Conservation (phyloP, 139 green algal species). For the Chlorella ohadii region DNA sequence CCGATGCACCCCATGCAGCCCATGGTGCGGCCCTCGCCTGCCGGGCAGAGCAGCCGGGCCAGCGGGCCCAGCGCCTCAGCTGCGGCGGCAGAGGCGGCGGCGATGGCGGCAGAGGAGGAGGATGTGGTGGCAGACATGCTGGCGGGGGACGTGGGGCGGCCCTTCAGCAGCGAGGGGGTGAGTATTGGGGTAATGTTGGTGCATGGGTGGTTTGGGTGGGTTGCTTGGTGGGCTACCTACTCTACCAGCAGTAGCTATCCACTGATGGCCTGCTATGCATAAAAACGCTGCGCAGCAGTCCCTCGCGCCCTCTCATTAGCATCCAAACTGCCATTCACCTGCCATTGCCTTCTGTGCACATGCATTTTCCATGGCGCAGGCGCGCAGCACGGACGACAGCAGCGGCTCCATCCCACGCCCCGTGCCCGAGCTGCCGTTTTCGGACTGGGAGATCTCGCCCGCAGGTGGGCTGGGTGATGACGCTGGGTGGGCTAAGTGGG, state of each 20-base stretch:
- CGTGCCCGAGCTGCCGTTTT: conserved; percentile 13
- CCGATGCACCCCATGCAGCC: background rate
- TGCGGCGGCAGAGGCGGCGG: background rate
- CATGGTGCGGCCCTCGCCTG: background rate
- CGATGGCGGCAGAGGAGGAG: background rate
- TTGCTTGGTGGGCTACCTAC: too few relatives aligned
- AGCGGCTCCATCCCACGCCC: background rate
- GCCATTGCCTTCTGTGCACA: background rate
- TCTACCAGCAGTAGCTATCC: too few relatives aligned
- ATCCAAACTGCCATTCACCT: background rate
- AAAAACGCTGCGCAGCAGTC: too few relatives aligned
- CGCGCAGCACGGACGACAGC: background rate
- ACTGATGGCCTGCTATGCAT: too few relatives aligned
- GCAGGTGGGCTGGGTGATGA: background rate
- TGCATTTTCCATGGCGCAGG: background rate
- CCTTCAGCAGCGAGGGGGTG: background rate
- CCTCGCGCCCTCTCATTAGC: background rate
- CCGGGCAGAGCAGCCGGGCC: background rate
- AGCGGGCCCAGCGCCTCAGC: too few relatives aligned
- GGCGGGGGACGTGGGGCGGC: background rate
- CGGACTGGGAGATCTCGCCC: conserved; percentile 25
- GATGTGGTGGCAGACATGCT: background rate
- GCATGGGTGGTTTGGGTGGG: background rate
- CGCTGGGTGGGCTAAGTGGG: too few relatives aligned
- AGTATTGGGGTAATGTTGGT: background rate